Evolutionary conservation across 208 protist genomes (phyloP).

Genomic region (Leishmania martiniquensis): DNA sequence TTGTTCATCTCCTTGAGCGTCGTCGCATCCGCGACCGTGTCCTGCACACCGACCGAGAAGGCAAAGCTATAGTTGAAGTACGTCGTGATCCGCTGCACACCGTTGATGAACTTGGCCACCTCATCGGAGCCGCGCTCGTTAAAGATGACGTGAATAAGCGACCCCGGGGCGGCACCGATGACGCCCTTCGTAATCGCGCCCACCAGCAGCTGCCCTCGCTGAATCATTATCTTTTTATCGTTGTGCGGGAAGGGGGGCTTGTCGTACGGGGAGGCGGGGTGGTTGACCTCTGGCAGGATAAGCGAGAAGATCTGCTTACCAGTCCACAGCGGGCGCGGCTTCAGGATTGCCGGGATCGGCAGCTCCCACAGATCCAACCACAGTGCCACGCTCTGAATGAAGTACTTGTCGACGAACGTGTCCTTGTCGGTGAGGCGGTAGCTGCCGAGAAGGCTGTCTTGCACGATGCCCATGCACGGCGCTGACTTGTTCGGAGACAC

Average conservation of each 20-base stretch:
- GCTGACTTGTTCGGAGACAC: slow-evolving; percentile 98
- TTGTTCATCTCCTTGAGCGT: slow-evolving; percentile 94
- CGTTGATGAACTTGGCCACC: slow-evolving; percentile 90
- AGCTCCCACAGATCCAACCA: slow-evolving; percentile 96
- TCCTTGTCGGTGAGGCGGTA: slow-evolving; percentile 96
- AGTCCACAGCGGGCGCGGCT: slow-evolving; percentile 98
- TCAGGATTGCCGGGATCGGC: slow-evolving; percentile 98
- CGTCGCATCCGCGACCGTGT: slow-evolving; percentile 96
- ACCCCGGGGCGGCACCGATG: slow-evolving; percentile 85
- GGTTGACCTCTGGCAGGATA: slow-evolving; percentile 96
- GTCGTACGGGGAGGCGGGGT: slow-evolving; percentile 59
- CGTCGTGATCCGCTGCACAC: slow-evolving; percentile 97
- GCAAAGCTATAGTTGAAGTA: slow-evolving; percentile 97
- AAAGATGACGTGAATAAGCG: slow-evolving; percentile 97
- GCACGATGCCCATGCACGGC: slow-evolving; percentile 99
- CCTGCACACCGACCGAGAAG: slow-evolving; percentile 98
- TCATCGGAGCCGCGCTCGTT: slow-evolving; percentile 97
- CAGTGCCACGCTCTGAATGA: slow-evolving; percentile 98
- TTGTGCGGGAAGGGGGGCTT: slow-evolving; percentile 83
- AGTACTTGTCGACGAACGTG: slow-evolving; percentile 96
- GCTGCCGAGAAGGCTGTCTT: slow-evolving; percentile 98
- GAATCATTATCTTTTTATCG: slow-evolving; percentile 90
- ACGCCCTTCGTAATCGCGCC: slow-evolving; percentile 93
- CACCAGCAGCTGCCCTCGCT: slow-evolving; percentile 92
- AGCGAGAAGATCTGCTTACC: slow-evolving; percentile 99